Base-by-base conservation (phyloP, 2,329 filamentous ascomycete species). In the Beauveria sp. region DNA sequence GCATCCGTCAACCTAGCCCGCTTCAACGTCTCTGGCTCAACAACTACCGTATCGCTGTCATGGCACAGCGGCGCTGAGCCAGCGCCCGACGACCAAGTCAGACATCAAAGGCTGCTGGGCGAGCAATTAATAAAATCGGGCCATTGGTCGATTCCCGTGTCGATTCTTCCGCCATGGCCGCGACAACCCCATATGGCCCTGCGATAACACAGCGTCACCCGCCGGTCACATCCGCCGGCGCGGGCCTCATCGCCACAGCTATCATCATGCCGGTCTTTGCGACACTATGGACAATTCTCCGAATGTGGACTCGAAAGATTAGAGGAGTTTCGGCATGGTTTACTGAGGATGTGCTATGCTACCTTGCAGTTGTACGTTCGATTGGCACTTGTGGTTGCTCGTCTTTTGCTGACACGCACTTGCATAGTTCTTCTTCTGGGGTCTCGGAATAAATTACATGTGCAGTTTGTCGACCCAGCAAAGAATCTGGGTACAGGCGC, bases 281-380 rank as follows among this genome's bases (percentile, higher is more conserved):
- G 10, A 64, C 65, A 4, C 22, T 52, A 6, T 66, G 65, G 65
- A 64, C 63, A 7, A 46, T 53, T 3, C n/a, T 66, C 40, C 64
- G 65, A 38, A 16, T 66, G 30, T 66, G 65, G 65, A 65, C 64
- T 20, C 57, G 65, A 20, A 58, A 51, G 26, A 38, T 65, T 5
- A 58, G 64, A 62, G 46, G 51, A 4, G 45, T 66, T 2, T 66
- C 65, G 6, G 6, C 50, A 0, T 62, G 62, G 38, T 42, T 60
- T 22, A 49, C 30, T 2, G 65, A 66, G 52, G 65, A 66, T 46
- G 59, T 66, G 12, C 43, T 66, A 18, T 65, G 63, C 30, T 66
- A 66, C 22, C 40, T 65, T 22, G 55, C 58, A 5, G 43, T 66
- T 6, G 65, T 66, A 28, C 26, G 64, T 61, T 14, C 3, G 1